phyloP scores from a whole-genome alignment of 2,329 filamentous ascomycete genomes.

The Fusarium oligoseptatum region DNA sequence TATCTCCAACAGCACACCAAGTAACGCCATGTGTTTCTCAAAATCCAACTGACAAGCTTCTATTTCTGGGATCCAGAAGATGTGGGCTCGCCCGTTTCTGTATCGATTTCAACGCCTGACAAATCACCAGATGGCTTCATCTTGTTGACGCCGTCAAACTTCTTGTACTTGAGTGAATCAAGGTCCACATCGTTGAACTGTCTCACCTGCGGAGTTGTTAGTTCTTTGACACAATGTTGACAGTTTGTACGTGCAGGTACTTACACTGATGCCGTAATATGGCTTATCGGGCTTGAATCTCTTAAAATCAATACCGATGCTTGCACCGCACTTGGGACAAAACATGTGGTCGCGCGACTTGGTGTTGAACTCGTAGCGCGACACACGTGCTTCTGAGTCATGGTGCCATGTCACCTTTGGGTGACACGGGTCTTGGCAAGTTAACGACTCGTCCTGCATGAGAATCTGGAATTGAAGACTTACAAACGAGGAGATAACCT shows the following conservation, averaged over 20 bases:
- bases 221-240: background rate
- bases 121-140: conserved; percentile 54
- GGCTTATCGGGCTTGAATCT: conserved; percentile 39
- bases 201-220: conserved; percentile 52
- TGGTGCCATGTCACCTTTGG: conserved; percentile 59
- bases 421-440: conserved; percentile 53
- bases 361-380: conserved; percentile 58
- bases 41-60: conserved; percentile 5
- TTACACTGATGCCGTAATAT: conserved; percentile 60
- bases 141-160: conserved; percentile 53
- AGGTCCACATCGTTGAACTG: conserved; percentile 58
- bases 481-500: conserved; percentile 65
- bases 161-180: conserved; percentile 52
- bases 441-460: background rate
- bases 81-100: conserved; percentile 17
- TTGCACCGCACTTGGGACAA: conserved; percentile 61
- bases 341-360: conserved; percentile 63
- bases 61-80: conserved; percentile 10
- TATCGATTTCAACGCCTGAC: conserved; percentile 48
- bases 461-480: background rate
- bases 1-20: background rate
- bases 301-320: conserved; percentile 61
- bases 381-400: conserved; percentile 47
- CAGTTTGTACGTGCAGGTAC: conserved; percentile 16
- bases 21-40: background rate